Evolutionary conservation across 257 asterid species (phyloP).

Genomic region (Solanum chiquidenum): DNA sequence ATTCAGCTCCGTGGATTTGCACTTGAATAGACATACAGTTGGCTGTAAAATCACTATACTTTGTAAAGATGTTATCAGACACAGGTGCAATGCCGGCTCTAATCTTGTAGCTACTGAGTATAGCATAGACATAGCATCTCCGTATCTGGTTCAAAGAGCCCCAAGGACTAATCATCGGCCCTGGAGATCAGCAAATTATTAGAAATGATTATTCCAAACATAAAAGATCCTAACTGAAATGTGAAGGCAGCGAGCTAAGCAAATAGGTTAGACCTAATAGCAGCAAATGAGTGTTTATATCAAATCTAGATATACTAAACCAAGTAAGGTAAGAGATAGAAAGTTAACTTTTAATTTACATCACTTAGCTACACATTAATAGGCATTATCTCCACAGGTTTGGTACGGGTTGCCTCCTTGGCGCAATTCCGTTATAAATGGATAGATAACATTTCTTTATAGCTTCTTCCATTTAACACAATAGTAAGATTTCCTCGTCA

Average conservation of each 20-base stretch:
- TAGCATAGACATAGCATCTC: not conserved
- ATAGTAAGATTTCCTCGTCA: not conserved
- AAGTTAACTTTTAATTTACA: not conserved
- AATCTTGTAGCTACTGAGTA: not conserved
- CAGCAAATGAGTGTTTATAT: not conserved
- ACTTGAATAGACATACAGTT: not conserved
- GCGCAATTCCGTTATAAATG: not conserved
- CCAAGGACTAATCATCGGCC: not conserved
- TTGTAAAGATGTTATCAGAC: not conserved
- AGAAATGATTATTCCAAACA: not conserved
- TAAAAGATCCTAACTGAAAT: not conserved
- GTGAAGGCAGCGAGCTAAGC: not conserved
- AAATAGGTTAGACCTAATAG: not conserved
- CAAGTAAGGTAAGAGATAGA: not conserved
- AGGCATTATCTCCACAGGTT: not conserved
- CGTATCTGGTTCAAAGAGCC: not conserved
- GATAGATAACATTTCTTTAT: not conserved
- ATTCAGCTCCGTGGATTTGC: not conserved
- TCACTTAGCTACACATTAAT: not conserved
- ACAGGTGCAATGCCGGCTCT: not conserved
- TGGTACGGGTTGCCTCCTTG: not conserved
- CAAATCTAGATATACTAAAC: not conserved
- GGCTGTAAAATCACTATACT: not conserved
- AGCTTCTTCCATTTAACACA: not conserved
- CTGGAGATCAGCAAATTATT: not conserved